Evolutionary conservation across 2,329 filamentous ascomycete species (phyloP).

Genomic region (Epichloe uncinata): DNA sequence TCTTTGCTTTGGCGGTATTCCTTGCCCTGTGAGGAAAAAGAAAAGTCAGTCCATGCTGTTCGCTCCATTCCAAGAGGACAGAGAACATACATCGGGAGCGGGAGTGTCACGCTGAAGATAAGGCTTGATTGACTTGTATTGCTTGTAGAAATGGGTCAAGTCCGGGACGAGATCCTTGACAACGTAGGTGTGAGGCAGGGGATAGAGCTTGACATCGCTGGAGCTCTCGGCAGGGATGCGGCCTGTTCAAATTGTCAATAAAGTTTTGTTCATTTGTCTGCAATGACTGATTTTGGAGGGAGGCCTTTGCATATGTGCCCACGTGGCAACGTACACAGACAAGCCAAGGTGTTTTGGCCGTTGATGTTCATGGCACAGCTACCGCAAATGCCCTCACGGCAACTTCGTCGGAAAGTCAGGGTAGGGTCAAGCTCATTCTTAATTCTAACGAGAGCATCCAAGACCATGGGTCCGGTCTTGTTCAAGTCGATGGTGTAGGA

Average conservation of each 20-base stretch:
- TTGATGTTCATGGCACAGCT: slow-evolving; percentile 99
- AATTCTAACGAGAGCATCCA: slow-evolving; percentile 92
- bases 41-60: not conserved
- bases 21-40: slow-evolving; percentile 51
- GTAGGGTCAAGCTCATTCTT: slow-evolving; percentile 99
- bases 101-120: slow-evolving; percentile 88
- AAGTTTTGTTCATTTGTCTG: not conserved
- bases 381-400: slow-evolving; percentile 95
- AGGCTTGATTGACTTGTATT: slow-evolving; percentile 99
- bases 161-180: slow-evolving; percentile 98
- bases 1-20: slow-evolving; percentile 85
- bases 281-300: not conserved
- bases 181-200: slow-evolving; percentile 94
- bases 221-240: slow-evolving; percentile 76
- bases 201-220: slow-evolving; percentile 88
- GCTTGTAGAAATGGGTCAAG: slow-evolving; percentile 98
- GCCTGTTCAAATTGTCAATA: slow-evolving; percentile 38
- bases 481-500: slow-evolving; percentile 89
- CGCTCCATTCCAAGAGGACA: not conserved
- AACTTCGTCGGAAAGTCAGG: slow-evolving; percentile 88
- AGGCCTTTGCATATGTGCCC: not conserved
- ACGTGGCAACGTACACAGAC: slow-evolving; percentile 61
- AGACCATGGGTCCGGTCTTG: slow-evolving; percentile 97
- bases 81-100: slow-evolving; percentile 58
- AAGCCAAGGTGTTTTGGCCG: slow-evolving; percentile 93